These are phyloP conservation scores for Schizonepeta tenuifolia DNA, from an alignment of 257 asterid species.

Conservation along the genomic window DNA sequence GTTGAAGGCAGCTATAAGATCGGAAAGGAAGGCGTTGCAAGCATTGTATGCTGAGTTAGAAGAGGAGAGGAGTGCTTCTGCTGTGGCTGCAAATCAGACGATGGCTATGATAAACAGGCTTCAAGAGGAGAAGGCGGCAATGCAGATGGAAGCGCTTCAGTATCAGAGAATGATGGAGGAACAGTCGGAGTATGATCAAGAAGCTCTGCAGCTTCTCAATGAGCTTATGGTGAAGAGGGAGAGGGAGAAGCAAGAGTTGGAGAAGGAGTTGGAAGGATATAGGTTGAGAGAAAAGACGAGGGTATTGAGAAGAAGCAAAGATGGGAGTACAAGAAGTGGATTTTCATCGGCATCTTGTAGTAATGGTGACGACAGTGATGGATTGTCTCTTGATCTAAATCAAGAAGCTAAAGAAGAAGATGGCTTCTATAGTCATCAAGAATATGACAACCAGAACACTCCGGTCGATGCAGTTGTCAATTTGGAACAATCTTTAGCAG, in stretches of 20 bases:
- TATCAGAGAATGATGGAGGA: conserved; percentile 99
- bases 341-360: conserved; percentile 80
- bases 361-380: conserved; percentile 86
- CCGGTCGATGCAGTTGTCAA: conserved; percentile 65
- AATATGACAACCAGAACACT: conserved; percentile 48
- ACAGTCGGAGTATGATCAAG: conserved; percentile 96
- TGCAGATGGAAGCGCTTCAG: conserved; percentile 99
- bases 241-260: conserved; percentile 86
- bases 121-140: conserved; percentile 96
- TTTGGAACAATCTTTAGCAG: conserved; percentile 84
- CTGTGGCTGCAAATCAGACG: conserved; percentile 90
- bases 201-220: conserved; percentile 89
- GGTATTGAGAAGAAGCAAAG: conserved; percentile 52
- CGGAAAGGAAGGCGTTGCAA: conserved; percentile 77
- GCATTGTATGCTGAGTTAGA: conserved; percentile 78
- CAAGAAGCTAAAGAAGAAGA: conserved; percentile 71
- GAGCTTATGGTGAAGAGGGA: conserved; percentile 94
- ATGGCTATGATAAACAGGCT: conserved; percentile 98
- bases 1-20: conserved; percentile 63
- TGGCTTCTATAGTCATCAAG: conserved; percentile 46
- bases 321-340: conserved; percentile 66
- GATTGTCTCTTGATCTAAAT: conserved; percentile 69
- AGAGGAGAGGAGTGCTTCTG: conserved; percentile 96
- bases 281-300: conserved; percentile 64
- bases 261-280: conserved; percentile 68